These are phyloP conservation scores for Lipomyces sp. DNA, from an alignment of 805 yeast species.

Conservation along the genomic window DNA sequence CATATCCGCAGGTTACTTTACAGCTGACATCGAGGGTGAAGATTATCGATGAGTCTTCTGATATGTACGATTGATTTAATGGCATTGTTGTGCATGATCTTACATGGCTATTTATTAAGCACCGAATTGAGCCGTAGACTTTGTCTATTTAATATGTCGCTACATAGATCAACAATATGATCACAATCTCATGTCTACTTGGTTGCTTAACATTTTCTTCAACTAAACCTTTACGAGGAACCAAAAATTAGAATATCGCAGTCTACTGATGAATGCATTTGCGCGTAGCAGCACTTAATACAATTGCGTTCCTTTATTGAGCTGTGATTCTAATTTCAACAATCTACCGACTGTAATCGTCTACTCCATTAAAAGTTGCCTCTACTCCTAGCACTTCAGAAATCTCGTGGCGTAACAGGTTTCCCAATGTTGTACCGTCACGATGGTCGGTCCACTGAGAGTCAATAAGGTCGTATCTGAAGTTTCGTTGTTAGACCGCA, in stretches of 20 bases:
- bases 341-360: constrained; percentile 29
- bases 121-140: too few species aligned
- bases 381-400: constrained; percentile 36
- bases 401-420: constrained; percentile 57
- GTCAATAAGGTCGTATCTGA: constrained; percentile 68
- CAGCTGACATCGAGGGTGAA: constrained; percentile 1
- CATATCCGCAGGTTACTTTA: constrained; percentile 1
- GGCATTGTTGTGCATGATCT: background rate
- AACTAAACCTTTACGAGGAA: background rate
- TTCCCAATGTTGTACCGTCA: constrained; percentile 59
- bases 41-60: background rate
- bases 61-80: background rate
- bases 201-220: background rate
- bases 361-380: constrained; percentile 36
- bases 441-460: constrained; percentile 82
- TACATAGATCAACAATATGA: too few species aligned
- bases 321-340: background rate
- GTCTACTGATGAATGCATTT: background rate
- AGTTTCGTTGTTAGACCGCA: background rate
- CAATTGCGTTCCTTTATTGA: background rate
- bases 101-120: too few species aligned
- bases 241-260: background rate
- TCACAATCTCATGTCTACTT: too few species aligned
- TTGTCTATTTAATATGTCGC: too few species aligned
- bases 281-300: background rate